Evolutionary conservation across 176 grass and related monocot species (phyloP).

Genomic region (Typha latifolia): DNA sequence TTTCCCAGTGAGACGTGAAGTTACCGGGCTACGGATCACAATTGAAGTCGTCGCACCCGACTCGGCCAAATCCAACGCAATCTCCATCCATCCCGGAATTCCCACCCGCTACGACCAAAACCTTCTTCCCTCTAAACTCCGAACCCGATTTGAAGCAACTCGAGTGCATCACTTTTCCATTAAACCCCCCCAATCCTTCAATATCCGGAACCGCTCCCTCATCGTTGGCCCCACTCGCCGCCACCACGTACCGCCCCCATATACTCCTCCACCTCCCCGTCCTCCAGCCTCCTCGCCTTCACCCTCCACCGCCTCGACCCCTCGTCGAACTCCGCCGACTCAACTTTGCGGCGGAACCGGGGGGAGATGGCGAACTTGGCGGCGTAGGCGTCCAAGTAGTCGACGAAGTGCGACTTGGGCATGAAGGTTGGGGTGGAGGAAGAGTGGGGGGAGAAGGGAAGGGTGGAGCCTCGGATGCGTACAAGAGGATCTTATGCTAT

Average conservation of each 20-base stretch:
- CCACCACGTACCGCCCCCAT: conserved; percentile 38
- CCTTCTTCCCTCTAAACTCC: conserved; percentile 36
- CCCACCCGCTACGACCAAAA: conserved; percentile 69
- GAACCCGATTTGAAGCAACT: conserved; percentile 28
- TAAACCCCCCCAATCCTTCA: conserved; percentile 44
- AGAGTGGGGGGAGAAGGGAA: background rate
- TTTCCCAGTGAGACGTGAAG: conserved; percentile 4
- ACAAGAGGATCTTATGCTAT: no score
- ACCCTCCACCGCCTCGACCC: conserved; percentile 22
- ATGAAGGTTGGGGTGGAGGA: background rate
- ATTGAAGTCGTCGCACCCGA: conserved; percentile 44
- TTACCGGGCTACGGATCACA: conserved; percentile 48
- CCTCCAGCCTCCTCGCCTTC: conserved; percentile 18
- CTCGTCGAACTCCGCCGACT: conserved; percentile 34
- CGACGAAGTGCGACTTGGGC: background rate
- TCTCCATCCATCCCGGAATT: conserved; percentile 98
- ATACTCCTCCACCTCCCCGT: conserved; percentile 23
- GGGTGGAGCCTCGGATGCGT: background rate
- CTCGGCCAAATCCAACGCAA: conserved; percentile 52
- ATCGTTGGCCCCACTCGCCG: conserved; percentile 66
- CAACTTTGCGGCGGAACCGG: conserved; percentile 37
- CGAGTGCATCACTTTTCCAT: conserved; percentile 44
- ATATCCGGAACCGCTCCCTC: conserved; percentile 54
- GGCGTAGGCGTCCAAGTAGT: background rate
- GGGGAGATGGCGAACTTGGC: background rate